These are phyloP conservation scores for Globisporangium spiculum DNA, from an alignment of 352 stramenopile genomes.

Conservation along the genomic window DNA sequence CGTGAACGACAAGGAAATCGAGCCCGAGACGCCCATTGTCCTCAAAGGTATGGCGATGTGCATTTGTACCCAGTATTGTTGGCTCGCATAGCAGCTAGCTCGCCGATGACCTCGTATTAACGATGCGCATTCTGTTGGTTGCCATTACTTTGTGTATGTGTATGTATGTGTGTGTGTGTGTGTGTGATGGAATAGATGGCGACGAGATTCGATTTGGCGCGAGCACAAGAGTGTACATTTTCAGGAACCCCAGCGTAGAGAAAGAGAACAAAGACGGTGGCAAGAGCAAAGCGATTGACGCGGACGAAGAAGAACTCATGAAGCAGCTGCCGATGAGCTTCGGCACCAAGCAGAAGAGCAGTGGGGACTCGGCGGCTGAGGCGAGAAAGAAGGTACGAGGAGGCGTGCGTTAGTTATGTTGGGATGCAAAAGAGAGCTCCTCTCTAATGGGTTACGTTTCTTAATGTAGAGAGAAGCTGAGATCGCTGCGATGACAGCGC, in stretches of 20 bases:
- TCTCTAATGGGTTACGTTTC: neutral
- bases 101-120: neutral
- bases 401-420: neutral
- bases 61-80: neutral
- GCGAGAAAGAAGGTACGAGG: conserved; percentile 38
- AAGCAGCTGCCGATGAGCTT: conserved; percentile 52
- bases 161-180: neutral
- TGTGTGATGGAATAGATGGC: conserved; percentile 25
- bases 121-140: neutral
- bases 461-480: conserved; percentile 48
- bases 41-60: conserved; percentile 29
- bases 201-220: conserved; percentile 59
- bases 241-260: conserved; percentile 26
- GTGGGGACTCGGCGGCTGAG: neutral
- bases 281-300: conserved; percentile 13
- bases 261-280: conserved; percentile 5
- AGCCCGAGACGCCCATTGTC: conserved; percentile 34
- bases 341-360: conserved; percentile 26
- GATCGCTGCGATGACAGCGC: conserved; percentile 66
- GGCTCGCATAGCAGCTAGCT: neutral
- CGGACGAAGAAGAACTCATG: conserved; percentile 22
- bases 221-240: conserved; percentile 59
- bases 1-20: conserved; percentile 67
- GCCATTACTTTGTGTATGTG: neutral
- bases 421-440: neutral